Conservation (phyloP, 78 protist genomes). For the Dictyostelium firmibasis region DNA sequence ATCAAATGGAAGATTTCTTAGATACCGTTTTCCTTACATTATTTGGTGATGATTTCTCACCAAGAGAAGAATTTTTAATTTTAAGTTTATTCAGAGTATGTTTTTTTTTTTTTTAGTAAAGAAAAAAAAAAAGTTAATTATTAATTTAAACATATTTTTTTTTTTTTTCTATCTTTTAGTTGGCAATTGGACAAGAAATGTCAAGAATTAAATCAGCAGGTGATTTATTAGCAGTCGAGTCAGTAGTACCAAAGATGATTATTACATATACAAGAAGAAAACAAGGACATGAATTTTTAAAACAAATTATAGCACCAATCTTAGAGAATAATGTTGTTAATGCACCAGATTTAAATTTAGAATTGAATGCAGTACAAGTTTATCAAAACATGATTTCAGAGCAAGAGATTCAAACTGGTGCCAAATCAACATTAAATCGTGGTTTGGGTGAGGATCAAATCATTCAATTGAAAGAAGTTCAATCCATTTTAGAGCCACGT, state of each 20-base stretch:
- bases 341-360: slow-evolving; percentile 75
- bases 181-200: slow-evolving; percentile 80
- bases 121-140: too few relatives aligned
- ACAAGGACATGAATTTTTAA: slow-evolving; percentile 73
- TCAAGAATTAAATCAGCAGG: slow-evolving; percentile 70
- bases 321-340: slow-evolving; percentile 56
- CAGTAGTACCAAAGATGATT: slow-evolving; percentile 81
- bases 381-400: slow-evolving; percentile 75
- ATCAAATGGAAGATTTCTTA: slow-evolving; percentile 83
- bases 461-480: slow-evolving; percentile 68
- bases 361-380: slow-evolving; percentile 58
- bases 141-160: slow-evolving; percentile 38
- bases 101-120: background rate
- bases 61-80: slow-evolving; percentile 89
- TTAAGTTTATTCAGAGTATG: slow-evolving; percentile 76
- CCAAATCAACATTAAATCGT: slow-evolving; percentile 48
- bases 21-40: slow-evolving; percentile 88
- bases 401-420: slow-evolving; percentile 69
- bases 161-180: background rate
- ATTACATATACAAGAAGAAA: slow-evolving; percentile 75
- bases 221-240: slow-evolving; percentile 56
- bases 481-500: slow-evolving; percentile 66
- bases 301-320: slow-evolving; percentile 75
- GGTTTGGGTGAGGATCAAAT: slow-evolving; percentile 77
- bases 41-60: slow-evolving; percentile 92